These are phyloP conservation scores for Aureobasidium uvarum DNA, from an alignment of 2,329 filamentous ascomycete genomes.

Conservation along the genomic window DNA sequence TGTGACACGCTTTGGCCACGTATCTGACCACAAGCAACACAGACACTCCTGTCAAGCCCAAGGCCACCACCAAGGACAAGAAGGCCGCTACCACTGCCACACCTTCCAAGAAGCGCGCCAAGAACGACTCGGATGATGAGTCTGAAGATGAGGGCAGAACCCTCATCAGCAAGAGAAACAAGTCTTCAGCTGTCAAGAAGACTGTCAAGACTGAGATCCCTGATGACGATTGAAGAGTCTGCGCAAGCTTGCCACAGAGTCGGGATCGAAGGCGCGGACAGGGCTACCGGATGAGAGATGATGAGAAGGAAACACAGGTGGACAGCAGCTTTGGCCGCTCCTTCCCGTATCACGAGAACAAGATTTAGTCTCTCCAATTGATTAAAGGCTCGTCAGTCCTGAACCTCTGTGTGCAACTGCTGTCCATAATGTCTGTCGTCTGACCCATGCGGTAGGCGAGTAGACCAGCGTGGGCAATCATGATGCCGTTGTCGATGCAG, in stretches of 20 bases:
- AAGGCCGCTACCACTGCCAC: conserved; percentile 34
- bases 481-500: conserved; percentile 99
- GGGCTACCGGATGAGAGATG: not conserved
- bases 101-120: conserved; percentile 31
- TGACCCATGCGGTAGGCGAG: conserved; percentile 81
- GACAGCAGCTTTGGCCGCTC: not conserved
- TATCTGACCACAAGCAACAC: not conserved
- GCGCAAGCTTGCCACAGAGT: not conserved
- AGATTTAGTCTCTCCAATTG: conserved; percentile 48
- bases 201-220: conserved; percentile 21
- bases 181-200: conserved; percentile 1
- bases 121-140: conserved; percentile 3
- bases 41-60: not conserved
- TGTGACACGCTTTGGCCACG: not conserved
- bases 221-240: conserved; percentile 24
- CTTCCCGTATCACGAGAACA: not conserved
- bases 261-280: not conserved
- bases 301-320: not conserved
- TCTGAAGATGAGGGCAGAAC: conserved; percentile 14
- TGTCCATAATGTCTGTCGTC: conserved; percentile 71
- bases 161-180: conserved; percentile 16
- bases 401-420: conserved; percentile 61
- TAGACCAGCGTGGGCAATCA: conserved; percentile 96
- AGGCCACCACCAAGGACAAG: conserved; percentile 16
- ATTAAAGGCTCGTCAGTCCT: conserved; percentile 53